Evolutionary conservation across 2,329 filamentous ascomycete species (phyloP), one percentile per base, ranked within the genome.

Genomic region (Magnaporthiopsis incrustans): DNA sequence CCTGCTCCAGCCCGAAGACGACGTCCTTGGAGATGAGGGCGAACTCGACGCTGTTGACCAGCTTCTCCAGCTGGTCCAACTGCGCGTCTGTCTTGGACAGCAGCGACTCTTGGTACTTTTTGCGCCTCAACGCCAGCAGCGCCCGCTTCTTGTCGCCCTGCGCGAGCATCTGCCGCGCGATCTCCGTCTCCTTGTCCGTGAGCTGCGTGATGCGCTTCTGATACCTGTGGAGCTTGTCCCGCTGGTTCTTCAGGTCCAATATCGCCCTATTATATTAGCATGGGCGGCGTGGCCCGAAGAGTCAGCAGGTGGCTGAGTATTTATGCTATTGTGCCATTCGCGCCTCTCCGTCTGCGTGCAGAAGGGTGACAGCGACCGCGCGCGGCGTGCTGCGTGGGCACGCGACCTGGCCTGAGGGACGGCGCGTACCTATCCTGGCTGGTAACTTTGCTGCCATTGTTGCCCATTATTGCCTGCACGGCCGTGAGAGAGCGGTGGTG

Each of bases 1-100:
- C 94, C 79, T 97, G 92, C 77, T 96, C 89, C 71, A 99, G 77
- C 0, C 95, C 95, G 76, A 91, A 97, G 4, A 99, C 75, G 53
- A 99, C 90, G 79, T 98, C 95, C 78, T 97, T 98, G 76, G 98
- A 94, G 69, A 99, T 95, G 32, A 94, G 85, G 56, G 95, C 92
- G 77, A 99, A 99, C 78, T 99, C 95, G 71, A 99, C 92, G 73
- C 87, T 92, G 64, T 86, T 86, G 11, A 91, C 95, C 69, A 99
- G 80, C 73, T 91, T 87, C 79, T 99, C 93, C 26, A 99, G 82
- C 77, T 97, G 92, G 69, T 91, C 92, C n/a, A 99, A 85, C 78
- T 98, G 94, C 64, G 87, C 86, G 77, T 99, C 94, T 15, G 94
- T 97, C 79, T 96, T 94, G 66, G 85, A 82, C 15, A 98, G 83